These are phyloP conservation scores for Camelina hispida DNA, from an alignment of 345 rosid species.

Conservation along the genomic window DNA sequence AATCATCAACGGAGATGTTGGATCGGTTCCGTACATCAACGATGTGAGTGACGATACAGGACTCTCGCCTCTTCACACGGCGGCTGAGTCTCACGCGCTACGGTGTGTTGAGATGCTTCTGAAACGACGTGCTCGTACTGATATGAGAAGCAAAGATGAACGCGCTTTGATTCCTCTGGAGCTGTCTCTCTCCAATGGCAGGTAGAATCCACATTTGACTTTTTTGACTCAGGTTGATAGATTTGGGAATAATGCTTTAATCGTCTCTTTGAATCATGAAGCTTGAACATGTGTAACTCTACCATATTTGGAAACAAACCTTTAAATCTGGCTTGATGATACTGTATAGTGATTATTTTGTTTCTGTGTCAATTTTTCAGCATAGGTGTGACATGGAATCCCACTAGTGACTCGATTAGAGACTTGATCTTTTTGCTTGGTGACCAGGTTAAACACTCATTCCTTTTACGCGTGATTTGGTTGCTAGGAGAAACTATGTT, in stretches of 20 bases:
- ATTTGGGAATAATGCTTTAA: slow-evolving; percentile 24
- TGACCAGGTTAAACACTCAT: slow-evolving; percentile 56
- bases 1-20: slow-evolving; percentile 66
- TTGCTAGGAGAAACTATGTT: slow-evolving; percentile 11
- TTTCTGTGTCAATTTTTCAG: slow-evolving; percentile 43
- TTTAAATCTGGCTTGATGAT: slow-evolving; percentile 17
- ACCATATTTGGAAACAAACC: slow-evolving; percentile 44
- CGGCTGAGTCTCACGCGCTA: slow-evolving; percentile 61
- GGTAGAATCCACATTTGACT: slow-evolving; percentile 48
- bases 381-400: slow-evolving; percentile 65
- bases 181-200: slow-evolving; percentile 57
- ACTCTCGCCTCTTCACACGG: slow-evolving; percentile 64
- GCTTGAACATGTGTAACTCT: slow-evolving; percentile 16
- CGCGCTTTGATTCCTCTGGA: slow-evolving; percentile 67
- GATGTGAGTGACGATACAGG: slow-evolving; percentile 48
- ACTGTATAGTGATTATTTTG: slow-evolving; percentile 1
- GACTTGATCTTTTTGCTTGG: slow-evolving; percentile 62
- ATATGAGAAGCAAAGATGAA: slow-evolving; percentile 61
- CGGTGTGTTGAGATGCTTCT: slow-evolving; percentile 75
- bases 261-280: not conserved
- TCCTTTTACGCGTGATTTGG: slow-evolving; percentile 29
- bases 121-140: slow-evolving; percentile 78
- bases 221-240: slow-evolving; percentile 1
- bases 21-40: slow-evolving; percentile 58
- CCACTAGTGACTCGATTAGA: slow-evolving; percentile 55